phyloP scores from a whole-genome alignment of 805 yeast species.

The Blastobotrys robertii region DNA sequence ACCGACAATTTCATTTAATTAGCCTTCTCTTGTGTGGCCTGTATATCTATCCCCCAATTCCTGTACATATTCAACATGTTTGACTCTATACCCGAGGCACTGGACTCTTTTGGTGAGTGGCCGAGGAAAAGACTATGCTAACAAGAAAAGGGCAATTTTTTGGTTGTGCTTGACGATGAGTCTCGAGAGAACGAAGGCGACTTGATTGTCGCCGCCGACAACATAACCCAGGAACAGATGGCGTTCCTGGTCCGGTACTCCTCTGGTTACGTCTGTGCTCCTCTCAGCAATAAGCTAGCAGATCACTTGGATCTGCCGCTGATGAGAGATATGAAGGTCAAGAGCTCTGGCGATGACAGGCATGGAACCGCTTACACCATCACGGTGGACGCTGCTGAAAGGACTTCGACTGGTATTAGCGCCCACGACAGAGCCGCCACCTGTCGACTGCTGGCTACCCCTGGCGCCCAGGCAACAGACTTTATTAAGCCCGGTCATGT shows the following conservation, averaged over 20 bases:
- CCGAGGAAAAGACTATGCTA: slow-evolving; percentile 20
- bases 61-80: slow-evolving; percentile 24
- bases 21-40: too few relatives aligned
- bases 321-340: slow-evolving; percentile 48
- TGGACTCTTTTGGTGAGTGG: slow-evolving; percentile 44
- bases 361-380: slow-evolving; percentile 97
- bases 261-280: slow-evolving; percentile 88
- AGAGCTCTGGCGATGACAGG: slow-evolving; percentile 40
- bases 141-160: slow-evolving; percentile 57
- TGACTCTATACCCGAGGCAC: slow-evolving; percentile 55
- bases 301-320: slow-evolving; percentile 71
- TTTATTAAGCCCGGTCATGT: slow-evolving; percentile 92
- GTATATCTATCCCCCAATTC: too few relatives aligned
- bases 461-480: slow-evolving; percentile 45
- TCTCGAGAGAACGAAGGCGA: slow-evolving; percentile 97
- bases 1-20: too few relatives aligned
- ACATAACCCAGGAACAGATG: slow-evolving; percentile 73
- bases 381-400: slow-evolving; percentile 75
- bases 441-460: slow-evolving; percentile 57
- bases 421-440: slow-evolving; percentile 91
- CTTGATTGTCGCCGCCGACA: slow-evolving; percentile 83
- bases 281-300: slow-evolving; percentile 68
- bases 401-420: slow-evolving; percentile 94
- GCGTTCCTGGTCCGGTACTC: slow-evolving; percentile 76
- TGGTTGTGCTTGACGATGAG: slow-evolving; percentile 96